Base-by-base conservation (phyloP, 2,329 filamentous ascomycete genomes). In the Penicillium concentricum region DNA sequence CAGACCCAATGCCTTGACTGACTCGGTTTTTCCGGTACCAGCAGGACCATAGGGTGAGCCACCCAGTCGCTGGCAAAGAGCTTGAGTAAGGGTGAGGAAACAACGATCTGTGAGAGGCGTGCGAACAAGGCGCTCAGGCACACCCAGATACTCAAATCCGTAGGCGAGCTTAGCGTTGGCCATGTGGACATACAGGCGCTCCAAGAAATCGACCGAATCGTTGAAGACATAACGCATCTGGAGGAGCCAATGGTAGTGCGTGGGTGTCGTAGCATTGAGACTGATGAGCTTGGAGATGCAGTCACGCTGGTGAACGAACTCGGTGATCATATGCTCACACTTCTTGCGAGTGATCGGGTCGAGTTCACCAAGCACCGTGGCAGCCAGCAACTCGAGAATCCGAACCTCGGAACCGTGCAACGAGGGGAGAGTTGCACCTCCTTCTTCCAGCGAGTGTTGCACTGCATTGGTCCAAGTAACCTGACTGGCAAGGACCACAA, bases 21-120 rank as follows among this genome's bases (percentile, higher is more conserved):
- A 99, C 73, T 99, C 94, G 0, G 94, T 99, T 78, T 99, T 99
- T 74, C 94, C 94, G 43, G 94, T 99, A 80, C 94, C 94, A 57
- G 94, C 94, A 64, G 94, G 94, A 50, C 94, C 94, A 69, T 99
- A 99, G 0, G 94, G 94, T 47, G 95, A 99, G 52, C 95, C 94
- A 78, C 94, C 94, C 38, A 99, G 86, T 67, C 92, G 87, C 75
- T 99, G 94, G 72, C 91, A 96, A 46, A 99, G 82, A 12, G 92
- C 94, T 78, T 99, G 94, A 3, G 93, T 97, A 55, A 99, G 87
- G 6, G 95, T 99, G 59, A 97, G 85, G 84, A 99, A 99, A 77
- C 94, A 99, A 61, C 95, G 89, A 74, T 99, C 95, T 0, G 94
- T 99, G 60, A 99, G 85, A 51, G 95, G 95, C 16, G 94, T 99